Percentiles rank a stretch among this genome's conserved stretches.
Evolutionary conservation across 495 filamentous ascomycete genomes (phyloP).

Genomic region (Neurospora sp.): DNA sequence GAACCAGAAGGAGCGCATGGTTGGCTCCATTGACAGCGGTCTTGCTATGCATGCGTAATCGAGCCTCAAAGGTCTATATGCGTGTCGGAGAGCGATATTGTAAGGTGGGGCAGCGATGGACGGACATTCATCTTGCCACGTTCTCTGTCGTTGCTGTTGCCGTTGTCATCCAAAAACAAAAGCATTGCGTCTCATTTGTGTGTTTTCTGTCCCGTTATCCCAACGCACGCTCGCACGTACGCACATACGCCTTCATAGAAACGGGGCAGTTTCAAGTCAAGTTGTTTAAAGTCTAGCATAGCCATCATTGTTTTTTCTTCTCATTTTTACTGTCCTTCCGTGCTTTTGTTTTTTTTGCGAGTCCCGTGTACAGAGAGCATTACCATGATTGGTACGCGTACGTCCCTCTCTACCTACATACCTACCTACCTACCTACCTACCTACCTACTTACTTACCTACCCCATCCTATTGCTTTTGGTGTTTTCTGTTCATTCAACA

Average conservation of each 20-base stretch:
- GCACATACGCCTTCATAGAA: constrained; percentile 1
- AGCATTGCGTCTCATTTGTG: not conserved
- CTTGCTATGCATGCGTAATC: constrained; percentile 4
- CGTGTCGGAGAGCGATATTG: not conserved
- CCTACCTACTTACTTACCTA: not conserved
- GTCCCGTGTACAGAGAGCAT: not conserved
- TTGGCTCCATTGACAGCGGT: constrained; percentile 7
- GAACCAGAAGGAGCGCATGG: not conserved
- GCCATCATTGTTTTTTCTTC: not conserved
- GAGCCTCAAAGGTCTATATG: not conserved
- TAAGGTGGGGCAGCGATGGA: not conserved
- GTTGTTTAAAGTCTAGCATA: constrained; percentile 2
- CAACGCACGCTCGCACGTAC: not conserved
- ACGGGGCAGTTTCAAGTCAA: not conserved
- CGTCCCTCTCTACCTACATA: not conserved
- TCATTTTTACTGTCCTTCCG: not conserved
- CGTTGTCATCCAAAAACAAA: not conserved
- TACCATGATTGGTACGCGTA: not conserved
- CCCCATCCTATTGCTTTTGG: not conserved
- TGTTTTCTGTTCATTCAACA: not conserved
- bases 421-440: not conserved
- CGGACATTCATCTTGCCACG: not conserved
- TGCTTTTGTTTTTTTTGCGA: not conserved
- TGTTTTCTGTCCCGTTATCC: not conserved
- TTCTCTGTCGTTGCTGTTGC: not conserved